These are phyloP conservation scores for Claviceps purpurea DNA, from an alignment of 2,329 filamentous ascomycete species.

Conservation along the genomic window DNA sequence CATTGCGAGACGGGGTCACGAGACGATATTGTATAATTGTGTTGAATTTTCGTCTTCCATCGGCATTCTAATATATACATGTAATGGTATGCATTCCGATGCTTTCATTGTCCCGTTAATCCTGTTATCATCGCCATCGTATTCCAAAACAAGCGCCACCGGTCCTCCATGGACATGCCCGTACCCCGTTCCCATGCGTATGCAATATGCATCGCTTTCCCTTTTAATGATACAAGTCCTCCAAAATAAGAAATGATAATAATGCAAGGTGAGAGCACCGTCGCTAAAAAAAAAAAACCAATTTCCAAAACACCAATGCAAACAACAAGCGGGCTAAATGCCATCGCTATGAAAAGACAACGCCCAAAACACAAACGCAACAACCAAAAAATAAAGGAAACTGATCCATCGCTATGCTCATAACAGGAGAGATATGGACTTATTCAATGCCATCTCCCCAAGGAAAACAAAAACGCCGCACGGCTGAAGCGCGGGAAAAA, in stretches of 20 bases:
- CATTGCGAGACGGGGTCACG: too few species aligned
- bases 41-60: too few species aligned
- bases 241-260: background rate
- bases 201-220: constrained; percentile 3
- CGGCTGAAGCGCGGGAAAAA: background rate
- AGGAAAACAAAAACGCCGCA: background rate
- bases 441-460: background rate
- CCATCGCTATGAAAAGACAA: too few species aligned
- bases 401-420: background rate
- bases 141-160: background rate
- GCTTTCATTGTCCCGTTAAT: background rate
- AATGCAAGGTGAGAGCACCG: background rate
- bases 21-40: too few species aligned
- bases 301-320: too few species aligned
- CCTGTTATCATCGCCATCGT: background rate
- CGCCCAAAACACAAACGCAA: too few species aligned
- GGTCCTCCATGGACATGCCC: background rate
- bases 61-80: too few species aligned
- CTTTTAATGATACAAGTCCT: background rate
- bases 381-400: background rate
- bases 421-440: background rate
- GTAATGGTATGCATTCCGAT: background rate
- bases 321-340: too few species aligned
- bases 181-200: background rate
- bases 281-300: background rate